Percentiles rank a stretch among this genome's conserved stretches.
Evolutionary conservation across 192 early-diverging fungal species (phyloP).

Genomic region (Irineochytrium annulatum): DNA sequence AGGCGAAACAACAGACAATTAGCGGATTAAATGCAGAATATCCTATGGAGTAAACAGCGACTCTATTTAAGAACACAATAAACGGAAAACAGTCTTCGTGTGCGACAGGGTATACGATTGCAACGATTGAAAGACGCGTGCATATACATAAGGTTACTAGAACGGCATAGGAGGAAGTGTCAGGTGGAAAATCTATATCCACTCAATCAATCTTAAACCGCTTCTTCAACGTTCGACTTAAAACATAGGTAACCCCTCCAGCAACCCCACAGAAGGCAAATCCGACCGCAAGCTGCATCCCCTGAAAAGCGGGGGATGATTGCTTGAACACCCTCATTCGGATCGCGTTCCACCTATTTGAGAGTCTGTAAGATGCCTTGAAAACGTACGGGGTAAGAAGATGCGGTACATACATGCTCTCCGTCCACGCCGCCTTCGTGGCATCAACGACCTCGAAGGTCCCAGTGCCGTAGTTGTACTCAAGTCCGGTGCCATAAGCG

Average conservation of each 20-base stretch:
- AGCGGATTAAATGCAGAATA: too few species aligned
- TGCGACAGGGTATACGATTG: too few species aligned
- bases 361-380: neutral
- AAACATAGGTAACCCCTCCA: constrained; percentile 7
- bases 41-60: too few species aligned
- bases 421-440: constrained; percentile 37
- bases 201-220: constrained; percentile 24
- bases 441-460: constrained; percentile 42
- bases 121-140: too few species aligned
- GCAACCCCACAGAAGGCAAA: constrained; percentile 18
- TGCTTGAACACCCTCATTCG: constrained; percentile 34
- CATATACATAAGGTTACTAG: too few species aligned
- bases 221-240: constrained; percentile 13
- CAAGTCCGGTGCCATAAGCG: constrained; percentile 49
- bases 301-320: constrained; percentile 27
- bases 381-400: neutral
- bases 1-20: too few species aligned
- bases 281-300: constrained; percentile 34
- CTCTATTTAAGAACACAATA: too few species aligned
- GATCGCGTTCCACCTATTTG: constrained; percentile 6
- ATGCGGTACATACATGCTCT: constrained; percentile 24
- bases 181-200: too few species aligned
- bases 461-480: constrained; percentile 30
- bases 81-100: too few species aligned
- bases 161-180: too few species aligned